Evolutionary conservation across 2,329 filamentous ascomycete species (phyloP).

Genomic region (Tolypocladium tropicale): DNA sequence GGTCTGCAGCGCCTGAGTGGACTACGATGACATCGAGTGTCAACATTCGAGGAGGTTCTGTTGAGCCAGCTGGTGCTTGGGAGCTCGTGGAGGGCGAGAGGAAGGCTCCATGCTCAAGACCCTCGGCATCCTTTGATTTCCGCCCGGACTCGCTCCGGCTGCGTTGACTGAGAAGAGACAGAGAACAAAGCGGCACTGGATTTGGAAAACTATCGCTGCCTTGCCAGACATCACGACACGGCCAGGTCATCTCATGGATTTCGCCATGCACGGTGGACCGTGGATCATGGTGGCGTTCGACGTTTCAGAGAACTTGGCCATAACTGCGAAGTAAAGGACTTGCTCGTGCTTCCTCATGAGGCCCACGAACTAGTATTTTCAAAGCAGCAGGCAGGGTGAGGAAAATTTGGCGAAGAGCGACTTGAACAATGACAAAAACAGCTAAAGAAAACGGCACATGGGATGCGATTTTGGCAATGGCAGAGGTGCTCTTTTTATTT

Average conservation of each 20-base stretch:
- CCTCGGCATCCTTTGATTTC: not conserved
- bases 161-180: not conserved
- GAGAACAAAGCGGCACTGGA: not conserved
- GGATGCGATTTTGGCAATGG: slow-evolving; percentile 6
- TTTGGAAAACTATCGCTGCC: slow-evolving; percentile 6
- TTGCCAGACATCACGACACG: not conserved
- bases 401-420: not conserved
- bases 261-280: not conserved
- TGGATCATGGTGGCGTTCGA: not conserved
- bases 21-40: not conserved
- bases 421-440: not conserved
- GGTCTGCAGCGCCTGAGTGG: not conserved
- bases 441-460: slow-evolving; percentile 3
- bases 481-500: slow-evolving; percentile 3
- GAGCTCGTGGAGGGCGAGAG: not conserved
- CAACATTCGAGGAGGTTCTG: not conserved
- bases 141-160: not conserved
- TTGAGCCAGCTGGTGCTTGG: not conserved
- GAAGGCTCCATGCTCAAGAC: not conserved
- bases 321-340: not conserved
- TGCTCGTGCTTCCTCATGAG: not conserved
- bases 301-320: not conserved
- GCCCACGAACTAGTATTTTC: slow-evolving; percentile 1
- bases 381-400: not conserved
- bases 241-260: not conserved